phyloP scores from a whole-genome alignment of 1,139 yeast species.

The Debaryomycetaceae sp. region DNA sequence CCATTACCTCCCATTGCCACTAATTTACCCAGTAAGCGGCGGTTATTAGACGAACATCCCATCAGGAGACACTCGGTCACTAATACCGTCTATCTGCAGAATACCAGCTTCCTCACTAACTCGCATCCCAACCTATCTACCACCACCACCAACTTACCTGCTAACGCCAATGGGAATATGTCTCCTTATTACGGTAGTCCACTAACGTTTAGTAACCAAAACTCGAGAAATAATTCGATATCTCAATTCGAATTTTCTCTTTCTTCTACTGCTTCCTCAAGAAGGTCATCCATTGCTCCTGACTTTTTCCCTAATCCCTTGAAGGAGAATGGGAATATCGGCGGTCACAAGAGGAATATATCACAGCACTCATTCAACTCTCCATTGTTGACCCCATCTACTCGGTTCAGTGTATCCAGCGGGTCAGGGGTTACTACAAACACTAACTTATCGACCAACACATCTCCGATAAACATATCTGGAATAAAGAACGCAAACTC shows the following conservation, averaged over 20 bases:
- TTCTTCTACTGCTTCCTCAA: slow-evolving; percentile 21
- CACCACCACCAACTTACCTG: slow-evolving; percentile 1
- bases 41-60: slow-evolving; percentile 26
- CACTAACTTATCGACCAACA: slow-evolving; percentile 14
- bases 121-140: slow-evolving; percentile 19
- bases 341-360: slow-evolving; percentile 23
- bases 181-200: slow-evolving; percentile 33
- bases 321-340: slow-evolving; percentile 11
- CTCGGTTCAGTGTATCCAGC: slow-evolving; percentile 27
- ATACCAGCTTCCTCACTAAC: slow-evolving; percentile 6
- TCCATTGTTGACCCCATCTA: slow-evolving; percentile 25
- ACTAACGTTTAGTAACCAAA: slow-evolving; percentile 23
- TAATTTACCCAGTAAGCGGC: slow-evolving; percentile 22
- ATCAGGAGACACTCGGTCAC: slow-evolving; percentile 28
- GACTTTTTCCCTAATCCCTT: slow-evolving; percentile 42
- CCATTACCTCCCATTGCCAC: slow-evolving; percentile 16
- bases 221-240: slow-evolving; percentile 36
- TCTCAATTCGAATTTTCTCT: slow-evolving; percentile 30
- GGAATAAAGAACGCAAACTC: slow-evolving; percentile 6
- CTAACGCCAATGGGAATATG: slow-evolving; percentile 15
- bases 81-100: slow-evolving; percentile 14
- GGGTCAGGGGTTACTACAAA: slow-evolving; percentile 8
- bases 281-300: slow-evolving; percentile 39
- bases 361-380: slow-evolving; percentile 34
- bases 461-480: slow-evolving; percentile 13